phyloP scores from a whole-genome alignment of 257 asterid species.

The Ehretia macrophylla region DNA sequence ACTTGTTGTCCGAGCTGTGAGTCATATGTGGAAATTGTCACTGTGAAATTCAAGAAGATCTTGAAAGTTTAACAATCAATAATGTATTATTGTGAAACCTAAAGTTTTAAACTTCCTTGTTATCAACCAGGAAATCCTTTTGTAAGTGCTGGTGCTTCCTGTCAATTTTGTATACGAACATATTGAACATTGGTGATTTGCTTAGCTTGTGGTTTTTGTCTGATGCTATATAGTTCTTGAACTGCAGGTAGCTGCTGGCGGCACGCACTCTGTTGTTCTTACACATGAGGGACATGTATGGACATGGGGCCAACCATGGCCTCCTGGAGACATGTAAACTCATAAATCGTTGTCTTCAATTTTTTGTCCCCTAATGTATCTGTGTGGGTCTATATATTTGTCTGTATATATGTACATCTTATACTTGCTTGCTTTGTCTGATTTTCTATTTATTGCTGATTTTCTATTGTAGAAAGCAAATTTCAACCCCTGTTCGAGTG shows the following conservation, averaged over 20 bases:
- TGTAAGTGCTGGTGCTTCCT: too few relatives aligned
- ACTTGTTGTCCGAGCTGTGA: too few relatives aligned
- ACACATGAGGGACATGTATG: slow-evolving; percentile 95
- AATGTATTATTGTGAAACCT: too few relatives aligned
- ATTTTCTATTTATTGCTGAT: slow-evolving; percentile 8
- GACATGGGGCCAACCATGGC: slow-evolving; percentile 99
- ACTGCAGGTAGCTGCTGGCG: slow-evolving; percentile 97
- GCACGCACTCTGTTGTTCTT: slow-evolving; percentile 95
- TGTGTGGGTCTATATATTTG: too few relatives aligned
- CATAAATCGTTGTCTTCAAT: neutral
- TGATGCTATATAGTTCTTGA: neutral
- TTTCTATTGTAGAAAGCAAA: slow-evolving; percentile 70
- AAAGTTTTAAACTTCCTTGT: too few relatives aligned
- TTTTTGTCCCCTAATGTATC: neutral
- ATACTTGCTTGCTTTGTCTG: slow-evolving; percentile 8
- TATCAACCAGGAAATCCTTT: too few relatives aligned
- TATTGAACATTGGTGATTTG: too few relatives aligned
- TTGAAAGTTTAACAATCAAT: too few relatives aligned
- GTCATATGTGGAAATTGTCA: too few relatives aligned
- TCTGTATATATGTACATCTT: neutral
- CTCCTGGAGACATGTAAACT: slow-evolving; percentile 93
- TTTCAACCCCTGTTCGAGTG: slow-evolving; percentile 89
- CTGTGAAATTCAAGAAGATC: too few relatives aligned
- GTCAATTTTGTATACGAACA: too few relatives aligned
- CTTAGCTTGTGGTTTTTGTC: too few relatives aligned